Percentiles rank a stretch among this genome's conserved stretches.
Evolutionary conservation across 177 flowering plant species (phyloP).

Genomic region (Vitis hybrid): DNA sequence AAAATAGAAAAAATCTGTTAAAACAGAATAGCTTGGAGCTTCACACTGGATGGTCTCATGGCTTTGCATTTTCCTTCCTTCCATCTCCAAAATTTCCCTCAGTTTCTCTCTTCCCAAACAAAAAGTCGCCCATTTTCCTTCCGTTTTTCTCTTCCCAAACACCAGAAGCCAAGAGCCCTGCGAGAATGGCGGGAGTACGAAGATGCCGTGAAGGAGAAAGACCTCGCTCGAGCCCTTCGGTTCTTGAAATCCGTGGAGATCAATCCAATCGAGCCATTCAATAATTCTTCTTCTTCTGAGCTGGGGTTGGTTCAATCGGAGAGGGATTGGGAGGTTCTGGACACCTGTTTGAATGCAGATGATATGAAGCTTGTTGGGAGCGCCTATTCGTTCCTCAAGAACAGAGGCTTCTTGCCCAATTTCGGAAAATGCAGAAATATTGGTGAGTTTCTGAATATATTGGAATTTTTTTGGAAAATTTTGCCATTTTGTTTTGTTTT

Average conservation of each 20-base stretch:
- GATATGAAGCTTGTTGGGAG: slow-evolving; percentile 85
- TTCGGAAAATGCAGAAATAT: slow-evolving; percentile 84
- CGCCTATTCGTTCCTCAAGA: slow-evolving; percentile 73
- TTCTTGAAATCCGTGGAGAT: slow-evolving; percentile 45
- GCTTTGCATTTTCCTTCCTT: slow-evolving; percentile 2
- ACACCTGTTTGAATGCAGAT: slow-evolving; percentile 91
- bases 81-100: neutral
- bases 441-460: slow-evolving; percentile 35
- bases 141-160: neutral
- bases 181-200: slow-evolving; percentile 90
- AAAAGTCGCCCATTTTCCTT: neutral
- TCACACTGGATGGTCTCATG: neutral
- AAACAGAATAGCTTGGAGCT: neutral
- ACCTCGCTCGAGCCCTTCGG: slow-evolving; percentile 72
- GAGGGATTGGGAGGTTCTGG: slow-evolving; percentile 88
- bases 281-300: slow-evolving; percentile 8
- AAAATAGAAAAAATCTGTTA: too few relatives aligned
- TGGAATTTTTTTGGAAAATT: too few relatives aligned
- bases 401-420: slow-evolving; percentile 67
- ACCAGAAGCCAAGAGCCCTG: slow-evolving; percentile 37
- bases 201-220: slow-evolving; percentile 86
- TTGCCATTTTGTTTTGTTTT: neutral
- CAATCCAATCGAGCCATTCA: slow-evolving; percentile 6
- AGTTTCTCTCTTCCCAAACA: slow-evolving; percentile 7
- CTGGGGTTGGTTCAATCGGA: slow-evolving; percentile 26